phyloP scores from a whole-genome alignment of 495 filamentous ascomycete species.

The Ascodesmis nigricans region DNA sequence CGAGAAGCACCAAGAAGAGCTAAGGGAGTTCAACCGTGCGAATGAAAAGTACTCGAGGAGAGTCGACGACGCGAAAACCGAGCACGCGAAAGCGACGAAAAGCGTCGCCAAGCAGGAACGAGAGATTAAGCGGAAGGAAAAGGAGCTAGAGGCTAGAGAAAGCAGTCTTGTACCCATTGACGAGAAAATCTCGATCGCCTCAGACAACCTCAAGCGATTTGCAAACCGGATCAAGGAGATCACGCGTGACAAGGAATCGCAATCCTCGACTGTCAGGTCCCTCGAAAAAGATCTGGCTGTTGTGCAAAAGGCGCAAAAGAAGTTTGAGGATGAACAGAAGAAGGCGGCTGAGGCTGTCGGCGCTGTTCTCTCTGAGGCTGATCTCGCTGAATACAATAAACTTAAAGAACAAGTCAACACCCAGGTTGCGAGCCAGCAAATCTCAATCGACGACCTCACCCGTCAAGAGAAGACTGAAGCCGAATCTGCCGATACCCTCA shows the following conservation, averaged over 20 bases:
- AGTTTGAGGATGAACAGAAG: slow-evolving; percentile 72
- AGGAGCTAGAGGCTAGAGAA: slow-evolving; percentile 66
- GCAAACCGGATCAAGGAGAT: slow-evolving; percentile 45
- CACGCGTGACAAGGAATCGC: slow-evolving; percentile 48
- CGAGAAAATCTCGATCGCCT: slow-evolving; percentile 75
- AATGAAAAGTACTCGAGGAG: slow-evolving; percentile 66
- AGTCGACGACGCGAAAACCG: slow-evolving; percentile 68
- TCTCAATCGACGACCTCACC: slow-evolving; percentile 58
- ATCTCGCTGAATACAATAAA: slow-evolving; percentile 74
- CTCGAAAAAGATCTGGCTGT: slow-evolving; percentile 54
- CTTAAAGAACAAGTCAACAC: slow-evolving; percentile 71
- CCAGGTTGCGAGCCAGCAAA: slow-evolving; percentile 58
- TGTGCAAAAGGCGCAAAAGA: slow-evolving; percentile 76
- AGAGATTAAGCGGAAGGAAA: slow-evolving; percentile 63
- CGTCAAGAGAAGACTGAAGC: slow-evolving; percentile 78
- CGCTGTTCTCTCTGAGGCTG: slow-evolving; percentile 59
- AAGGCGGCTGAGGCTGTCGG: slow-evolving; percentile 67
- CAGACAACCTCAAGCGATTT: slow-evolving; percentile 41
- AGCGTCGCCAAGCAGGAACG: slow-evolving; percentile 66
- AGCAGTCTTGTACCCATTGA: slow-evolving; percentile 72
- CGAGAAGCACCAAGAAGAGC: slow-evolving; percentile 80
- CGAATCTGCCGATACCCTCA: slow-evolving; percentile 64
- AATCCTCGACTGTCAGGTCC: slow-evolving; percentile 41
- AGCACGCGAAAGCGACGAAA: slow-evolving; percentile 54
- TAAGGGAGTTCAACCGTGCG: slow-evolving; percentile 76